Base-by-base conservation (phyloP, 2,329 filamentous ascomycete species). In the Exophiala phaeomuriformis region DNA sequence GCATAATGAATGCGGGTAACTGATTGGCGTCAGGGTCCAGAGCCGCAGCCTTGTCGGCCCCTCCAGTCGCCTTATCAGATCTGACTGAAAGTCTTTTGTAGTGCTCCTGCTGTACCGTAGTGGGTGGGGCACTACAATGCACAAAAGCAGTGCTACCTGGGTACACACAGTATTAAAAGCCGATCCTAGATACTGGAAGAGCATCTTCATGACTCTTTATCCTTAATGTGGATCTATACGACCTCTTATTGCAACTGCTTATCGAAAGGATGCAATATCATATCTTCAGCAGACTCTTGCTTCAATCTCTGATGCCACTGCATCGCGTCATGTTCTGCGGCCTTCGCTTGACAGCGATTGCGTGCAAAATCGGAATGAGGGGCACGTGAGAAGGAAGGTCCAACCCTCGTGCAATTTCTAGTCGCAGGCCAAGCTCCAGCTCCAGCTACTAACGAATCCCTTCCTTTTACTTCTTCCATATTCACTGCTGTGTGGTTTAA, bases 1-100 rank as follows among this genome's bases (percentile, higher is more conserved):
- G 27, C 28, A 31, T 5, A 33, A 47, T 19, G 19, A 19, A 19
- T 19, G 19, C 19, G 19, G 19, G 19, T 19, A 41, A 27, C n/a
- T 37, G 50, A 52, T 52, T 47, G 50, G 50, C 35, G 12, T 42
- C n/a, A 28, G 10, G 12, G n/a, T 36, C 9, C 28, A 19, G 3
- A 8, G 8, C 42, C 35, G 30, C 50, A 52, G 50, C 50, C 50
- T 52, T 28, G 37, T 47, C 50, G 4, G 29, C 42, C 42, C 42
- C 28, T 32, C 42, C 42, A 30, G 9, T 7, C 28, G n/a, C 42
- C 42, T 19, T 32, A 45, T 30, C 42, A n/a, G 4, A 10, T 41
- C 9, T 27, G 5, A 6, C 5, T 35, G 6, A 35, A 10, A 6
- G 33, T 10, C 33, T 10, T 6, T 6, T 35, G 6, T 6, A 35